Evolutionary conservation across 78 protist genomes (phyloP), one percentile per base, ranked within the genome.

Genomic region (Monosiga brevicollis): DNA sequence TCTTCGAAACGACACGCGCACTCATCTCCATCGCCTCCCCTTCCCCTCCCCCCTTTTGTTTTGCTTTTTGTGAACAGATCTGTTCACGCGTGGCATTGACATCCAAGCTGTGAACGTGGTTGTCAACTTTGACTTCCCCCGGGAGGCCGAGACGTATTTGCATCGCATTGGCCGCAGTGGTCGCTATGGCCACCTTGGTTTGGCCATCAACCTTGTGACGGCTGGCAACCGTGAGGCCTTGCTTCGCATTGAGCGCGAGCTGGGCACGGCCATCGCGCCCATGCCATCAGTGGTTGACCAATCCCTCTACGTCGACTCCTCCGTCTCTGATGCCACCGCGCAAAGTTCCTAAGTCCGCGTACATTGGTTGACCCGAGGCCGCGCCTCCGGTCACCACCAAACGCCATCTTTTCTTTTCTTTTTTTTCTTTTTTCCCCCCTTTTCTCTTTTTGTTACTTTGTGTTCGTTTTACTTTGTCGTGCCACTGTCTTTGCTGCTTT

Each of bases 131-230:
- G 96, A 91, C 86, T 82, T 91, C 80, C 94, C 96, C 73, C 41
- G 81, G 85, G 84, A 87, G 22, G 55, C 84, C 6, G 88, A 88
- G 79, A 83, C 90, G 43, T 93, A 93, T 88, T 75, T 86, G 42
- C 84, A 86, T 78, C 91, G 99, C 55, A 97, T 98, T 38, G 99
- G 99, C 71, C 95, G 99, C 32, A 87, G 94, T 1, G 99, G 99
- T 10, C 91, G 99, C 39, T 97, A 90, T 76, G 99, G 99, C 26
- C 98, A 96, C 84, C 89, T 94, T 24, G 99, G 99, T 36, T 84
- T 98, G 1, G 99, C 99, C 85, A 93, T 98, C 93, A 98, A 98
- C 93, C 92, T 98, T 78, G 90, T 97, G 90, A 96, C 99, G 77
- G 88, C 82, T 41, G 96, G 95, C 32, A 99, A 97, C 87, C 84